Conservation (phyloP, 768 basidiomycete species). For the Rhodotorula diobovata region DNA sequence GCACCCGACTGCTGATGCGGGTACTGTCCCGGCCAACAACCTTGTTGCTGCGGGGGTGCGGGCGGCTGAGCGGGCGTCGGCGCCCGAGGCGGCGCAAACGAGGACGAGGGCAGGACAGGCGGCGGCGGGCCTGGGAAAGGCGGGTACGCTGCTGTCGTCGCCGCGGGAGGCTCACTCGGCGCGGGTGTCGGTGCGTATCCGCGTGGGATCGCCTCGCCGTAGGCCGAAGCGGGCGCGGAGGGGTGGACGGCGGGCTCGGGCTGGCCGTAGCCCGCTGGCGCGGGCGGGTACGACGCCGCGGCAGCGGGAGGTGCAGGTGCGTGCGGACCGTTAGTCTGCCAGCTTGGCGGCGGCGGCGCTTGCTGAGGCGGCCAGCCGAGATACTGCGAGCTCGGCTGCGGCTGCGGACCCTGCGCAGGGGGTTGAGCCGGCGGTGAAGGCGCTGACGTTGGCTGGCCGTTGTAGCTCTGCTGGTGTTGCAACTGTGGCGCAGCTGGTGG, state of each 20-base stretch:
- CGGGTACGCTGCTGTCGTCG: too few relatives aligned
- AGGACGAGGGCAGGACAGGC: neutral
- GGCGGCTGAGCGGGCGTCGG: neutral
- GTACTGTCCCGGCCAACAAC: neutral
- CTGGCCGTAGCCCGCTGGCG: neutral
- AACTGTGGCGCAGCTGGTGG: neutral
- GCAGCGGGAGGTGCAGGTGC: too few relatives aligned
- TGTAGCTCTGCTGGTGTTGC: neutral
- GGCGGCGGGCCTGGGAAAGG: constrained; percentile 9
- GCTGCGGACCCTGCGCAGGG: too few relatives aligned
- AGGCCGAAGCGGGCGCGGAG: neutral
- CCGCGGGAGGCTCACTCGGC: neutral
- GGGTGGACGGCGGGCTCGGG: neutral
- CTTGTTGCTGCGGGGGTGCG: neutral
- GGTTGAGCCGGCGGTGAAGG: neutral
- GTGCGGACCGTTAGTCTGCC: too few relatives aligned
- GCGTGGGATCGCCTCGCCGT: neutral
- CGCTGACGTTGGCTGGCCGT: neutral
- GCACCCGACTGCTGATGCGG: neutral
- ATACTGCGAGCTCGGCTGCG: too few relatives aligned
- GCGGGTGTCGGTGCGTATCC: neutral
- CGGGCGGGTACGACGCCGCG: neutral
- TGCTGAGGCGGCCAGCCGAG: too few relatives aligned
- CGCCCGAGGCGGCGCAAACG: neutral
- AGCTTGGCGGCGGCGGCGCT: neutral